Evolutionary conservation across 495 filamentous ascomycete species (phyloP).

Genomic region (Chaetomium tenue): DNA sequence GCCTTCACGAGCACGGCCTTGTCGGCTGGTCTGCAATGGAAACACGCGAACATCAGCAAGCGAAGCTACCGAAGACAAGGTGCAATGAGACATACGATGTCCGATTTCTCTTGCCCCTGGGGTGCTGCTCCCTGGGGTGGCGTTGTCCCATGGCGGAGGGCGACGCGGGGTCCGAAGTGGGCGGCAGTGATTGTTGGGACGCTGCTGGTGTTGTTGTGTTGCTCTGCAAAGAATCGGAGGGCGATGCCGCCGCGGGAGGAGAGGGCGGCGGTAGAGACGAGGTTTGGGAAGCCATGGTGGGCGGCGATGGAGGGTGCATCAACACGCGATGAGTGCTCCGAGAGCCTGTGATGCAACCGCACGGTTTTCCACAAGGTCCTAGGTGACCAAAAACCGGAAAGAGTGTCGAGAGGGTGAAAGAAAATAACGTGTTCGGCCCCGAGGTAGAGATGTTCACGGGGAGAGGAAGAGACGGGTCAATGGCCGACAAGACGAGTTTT

Average conservation of each 20-base stretch:
- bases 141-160: constrained; percentile 16
- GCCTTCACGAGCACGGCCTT: constrained; percentile 87
- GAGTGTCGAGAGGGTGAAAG: neutral
- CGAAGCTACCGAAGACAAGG: constrained; percentile 11
- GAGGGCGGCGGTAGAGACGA: neutral
- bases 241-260: neutral
- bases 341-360: neutral
- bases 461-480: neutral
- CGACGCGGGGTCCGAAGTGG: constrained; percentile 11
- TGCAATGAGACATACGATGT: constrained; percentile 48
- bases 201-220: neutral
- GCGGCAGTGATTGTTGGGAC: neutral
- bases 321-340: neutral
- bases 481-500: neutral
- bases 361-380: neutral
- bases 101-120: constrained; percentile 55
- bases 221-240: neutral
- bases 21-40: constrained; percentile 67
- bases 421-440: neutral
- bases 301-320: neutral
- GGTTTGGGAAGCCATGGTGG: constrained; percentile 3
- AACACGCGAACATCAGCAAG: constrained; percentile 19
- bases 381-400: neutral
- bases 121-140: constrained; percentile 31
- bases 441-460: neutral